A percentile compares a stretch with the other conserved stretches of the same genome.
Evolutionary conservation across 306 rosid species (phyloP).

Genomic region (Begonia peltatifolia): DNA sequence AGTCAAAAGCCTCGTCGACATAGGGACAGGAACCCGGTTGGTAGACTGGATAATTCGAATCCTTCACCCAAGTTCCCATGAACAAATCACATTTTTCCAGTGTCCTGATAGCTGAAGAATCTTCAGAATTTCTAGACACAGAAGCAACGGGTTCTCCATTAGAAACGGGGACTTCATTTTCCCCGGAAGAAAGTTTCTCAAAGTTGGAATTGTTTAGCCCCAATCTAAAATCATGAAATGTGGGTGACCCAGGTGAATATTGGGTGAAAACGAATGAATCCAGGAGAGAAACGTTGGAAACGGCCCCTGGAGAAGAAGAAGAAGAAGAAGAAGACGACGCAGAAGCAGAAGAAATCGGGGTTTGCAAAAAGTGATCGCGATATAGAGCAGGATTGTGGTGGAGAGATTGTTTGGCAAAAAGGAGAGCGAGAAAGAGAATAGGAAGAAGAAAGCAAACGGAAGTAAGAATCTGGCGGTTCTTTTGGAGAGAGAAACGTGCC

Average conservation of each 20-base stretch:
- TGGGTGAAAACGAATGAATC: conserved; percentile 3
- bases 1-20: conserved; percentile 83
- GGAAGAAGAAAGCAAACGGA: conserved; percentile 31
- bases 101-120: conserved; percentile 7
- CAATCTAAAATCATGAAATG: conserved; percentile 2
- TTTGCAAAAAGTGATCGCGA: conserved; percentile 31
- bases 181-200: conserved; percentile 4
- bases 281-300: conserved; percentile 7
- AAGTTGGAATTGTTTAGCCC: conserved; percentile 4
- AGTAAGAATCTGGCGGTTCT: conserved; percentile 23
- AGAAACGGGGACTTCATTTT: conserved; percentile 6
- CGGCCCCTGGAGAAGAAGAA: conserved; percentile 5
- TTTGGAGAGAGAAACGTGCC: conserved; percentile 18
- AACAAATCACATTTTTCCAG: conserved; percentile 47
- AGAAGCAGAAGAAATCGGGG: conserved; percentile 13
- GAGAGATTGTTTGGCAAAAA: conserved; percentile 36
- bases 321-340: conserved; percentile 6
- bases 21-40: conserved; percentile 73
- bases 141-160: conserved; percentile 3
- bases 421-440: conserved; percentile 24
- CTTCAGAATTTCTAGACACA: conserved; percentile 10
- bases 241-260: conserved; percentile 7
- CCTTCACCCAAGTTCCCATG: conserved; percentile 70
- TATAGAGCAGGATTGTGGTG: conserved; percentile 27
- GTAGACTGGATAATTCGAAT: conserved; percentile 57